Evolutionary conservation across 208 protist species (phyloP).

Genomic region (Trypanosoma boissoni): DNA sequence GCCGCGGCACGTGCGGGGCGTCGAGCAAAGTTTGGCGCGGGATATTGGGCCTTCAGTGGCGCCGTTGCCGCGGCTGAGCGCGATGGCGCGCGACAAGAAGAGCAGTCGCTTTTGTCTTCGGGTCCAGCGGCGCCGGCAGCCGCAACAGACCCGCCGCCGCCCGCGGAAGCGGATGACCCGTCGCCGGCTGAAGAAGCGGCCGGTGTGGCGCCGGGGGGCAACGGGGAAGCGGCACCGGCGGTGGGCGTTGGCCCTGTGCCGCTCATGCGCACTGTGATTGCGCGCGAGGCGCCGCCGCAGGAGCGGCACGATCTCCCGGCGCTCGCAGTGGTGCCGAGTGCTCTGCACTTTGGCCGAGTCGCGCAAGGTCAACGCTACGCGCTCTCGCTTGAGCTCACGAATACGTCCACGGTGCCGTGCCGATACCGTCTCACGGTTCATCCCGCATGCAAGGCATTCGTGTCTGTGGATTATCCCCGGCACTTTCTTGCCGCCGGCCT

Average conservation of each 20-base stretch:
- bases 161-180: slow-evolving; percentile 8
- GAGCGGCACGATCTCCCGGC: slow-evolving; percentile 12
- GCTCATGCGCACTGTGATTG: slow-evolving; percentile 16
- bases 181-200: slow-evolving; percentile 2
- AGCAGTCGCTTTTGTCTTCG: too few species aligned
- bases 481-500: slow-evolving; percentile 79
- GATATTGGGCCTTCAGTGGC: background rate
- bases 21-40: background rate
- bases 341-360: slow-evolving; percentile 55
- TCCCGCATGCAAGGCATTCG: slow-evolving; percentile 19
- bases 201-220: background rate
- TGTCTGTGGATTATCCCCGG: slow-evolving; percentile 54
- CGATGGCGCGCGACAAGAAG: too few species aligned
- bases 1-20: too few species aligned
- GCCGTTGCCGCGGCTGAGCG: background rate
- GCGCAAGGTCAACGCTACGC: slow-evolving; percentile 43
- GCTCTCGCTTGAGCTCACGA: slow-evolving; percentile 45
- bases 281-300: slow-evolving; percentile 18
- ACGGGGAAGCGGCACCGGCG: background rate
- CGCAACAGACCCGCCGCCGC: too few species aligned
- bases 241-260: background rate
- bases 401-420: slow-evolving; percentile 77
- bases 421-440: slow-evolving; percentile 62
- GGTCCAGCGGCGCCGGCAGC: too few species aligned
- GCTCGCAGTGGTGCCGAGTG: slow-evolving; percentile 17